A percentile compares a stretch with the other conserved stretches of the same genome.
These are phyloP conservation scores for Torulaspora globosa DNA, from an alignment of 1,139 yeast species.

Conservation along the genomic window DNA sequence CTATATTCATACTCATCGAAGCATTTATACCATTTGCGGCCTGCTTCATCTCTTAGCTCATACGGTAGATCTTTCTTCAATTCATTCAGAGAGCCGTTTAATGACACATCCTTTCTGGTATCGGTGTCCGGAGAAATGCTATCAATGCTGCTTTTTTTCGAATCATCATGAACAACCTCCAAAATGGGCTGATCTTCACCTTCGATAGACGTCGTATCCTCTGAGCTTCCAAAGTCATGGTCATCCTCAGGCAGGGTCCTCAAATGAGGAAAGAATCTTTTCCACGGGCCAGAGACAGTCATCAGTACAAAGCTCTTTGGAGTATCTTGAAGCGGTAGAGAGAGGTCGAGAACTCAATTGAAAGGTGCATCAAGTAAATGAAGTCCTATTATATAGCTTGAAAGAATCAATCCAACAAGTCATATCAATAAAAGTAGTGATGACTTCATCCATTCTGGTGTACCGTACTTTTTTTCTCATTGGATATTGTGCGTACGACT, in stretches of 20 bases:
- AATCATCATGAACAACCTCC: constrained; percentile 5
- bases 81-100: constrained; percentile 9
- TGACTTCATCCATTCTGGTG: constrained; percentile 3
- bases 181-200: background rate
- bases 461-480: background rate
- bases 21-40: constrained; percentile 59
- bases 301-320: background rate
- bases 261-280: constrained; percentile 24
- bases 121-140: background rate
- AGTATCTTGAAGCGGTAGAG: background rate
- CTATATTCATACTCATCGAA: constrained; percentile 65
- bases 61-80: constrained; percentile 30
- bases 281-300: constrained; percentile 12
- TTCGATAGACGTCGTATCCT: constrained; percentile 8
- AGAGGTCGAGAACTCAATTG: too few species aligned
- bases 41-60: constrained; percentile 47
- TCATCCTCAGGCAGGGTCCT: constrained; percentile 29
- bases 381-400: background rate
- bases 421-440: background rate
- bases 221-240: constrained; percentile 6
- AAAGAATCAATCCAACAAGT: constrained; percentile 1
- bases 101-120: background rate
- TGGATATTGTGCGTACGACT: background rate
- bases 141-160: background rate
- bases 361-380: background rate